Conservation (phyloP, 495 filamentous ascomycete species). For the Talaromyces stipitatus region DNA sequence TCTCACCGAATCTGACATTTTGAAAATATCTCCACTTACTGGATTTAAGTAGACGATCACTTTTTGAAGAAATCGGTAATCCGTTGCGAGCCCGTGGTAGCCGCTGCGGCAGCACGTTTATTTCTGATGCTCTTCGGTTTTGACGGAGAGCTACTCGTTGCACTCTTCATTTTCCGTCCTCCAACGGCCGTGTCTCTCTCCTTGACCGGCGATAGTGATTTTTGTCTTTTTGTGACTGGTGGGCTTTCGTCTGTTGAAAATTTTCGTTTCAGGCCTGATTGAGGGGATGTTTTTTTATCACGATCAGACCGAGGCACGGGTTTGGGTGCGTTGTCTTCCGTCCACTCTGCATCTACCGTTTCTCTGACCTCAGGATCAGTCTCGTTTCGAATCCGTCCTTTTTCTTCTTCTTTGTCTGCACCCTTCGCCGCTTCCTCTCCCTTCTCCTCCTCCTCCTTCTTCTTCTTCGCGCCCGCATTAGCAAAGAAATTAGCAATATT, state of each 20-base stretch:
- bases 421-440: constrained; percentile 18
- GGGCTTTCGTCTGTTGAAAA: background rate
- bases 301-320: constrained; percentile 22
- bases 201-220: constrained; percentile 13
- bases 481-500: constrained; percentile 93
- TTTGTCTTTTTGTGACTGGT: constrained; percentile 13
- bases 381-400: constrained; percentile 15
- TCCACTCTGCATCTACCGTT: constrained; percentile 33
- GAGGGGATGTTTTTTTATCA: constrained; percentile 33
- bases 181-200: constrained; percentile 12
- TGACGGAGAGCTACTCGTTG: constrained; percentile 35
- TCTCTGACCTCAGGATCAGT: constrained; percentile 29
- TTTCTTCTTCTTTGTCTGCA: constrained; percentile 10
- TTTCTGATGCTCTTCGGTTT: constrained; percentile 44
- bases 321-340: constrained; percentile 41
- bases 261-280: background rate
- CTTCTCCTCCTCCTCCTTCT: constrained; percentile 12
- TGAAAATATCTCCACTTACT: too few species aligned
- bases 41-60: constrained; percentile 19
- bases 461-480: constrained; percentile 36
- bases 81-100: constrained; percentile 51
- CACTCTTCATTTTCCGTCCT: constrained; percentile 23
- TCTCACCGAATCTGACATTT: background rate
- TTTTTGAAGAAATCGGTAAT: constrained; percentile 84
- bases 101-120: background rate